A percentile compares a stretch with the other conserved stretches of the same genome.
These are phyloP conservation scores for Brassica carinata DNA, from an alignment of 345 rosid genomes.

Conservation along the genomic window DNA sequence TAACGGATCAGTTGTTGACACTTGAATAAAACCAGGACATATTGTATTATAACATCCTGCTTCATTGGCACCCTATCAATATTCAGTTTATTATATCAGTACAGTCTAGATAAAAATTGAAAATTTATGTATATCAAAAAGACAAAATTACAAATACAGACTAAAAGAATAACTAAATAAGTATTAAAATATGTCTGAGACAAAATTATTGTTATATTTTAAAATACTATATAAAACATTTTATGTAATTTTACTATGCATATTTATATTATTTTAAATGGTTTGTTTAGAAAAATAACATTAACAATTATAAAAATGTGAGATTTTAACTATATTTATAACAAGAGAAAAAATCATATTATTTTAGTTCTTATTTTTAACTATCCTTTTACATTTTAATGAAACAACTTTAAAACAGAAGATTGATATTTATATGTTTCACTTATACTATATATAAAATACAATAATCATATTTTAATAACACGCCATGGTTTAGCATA, in stretches of 20 bases:
- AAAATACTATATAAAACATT: too few species aligned
- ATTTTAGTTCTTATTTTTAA: not conserved
- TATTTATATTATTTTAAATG: not conserved
- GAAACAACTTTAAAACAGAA: not conserved
- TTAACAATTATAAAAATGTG: not conserved
- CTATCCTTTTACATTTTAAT: not conserved
- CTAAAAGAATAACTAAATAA: not conserved
- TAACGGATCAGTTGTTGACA: not conserved
- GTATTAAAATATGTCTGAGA: too few species aligned
- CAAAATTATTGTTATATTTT: too few species aligned
- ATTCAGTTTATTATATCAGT: not conserved
- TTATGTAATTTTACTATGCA: not conserved
- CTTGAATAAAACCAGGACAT: slow-evolving; percentile 29
- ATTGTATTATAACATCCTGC: slow-evolving; percentile 22
- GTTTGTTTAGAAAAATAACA: not conserved
- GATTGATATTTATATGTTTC: too few species aligned
- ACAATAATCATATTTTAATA: too few species aligned
- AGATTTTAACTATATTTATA: not conserved
- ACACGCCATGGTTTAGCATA: too few species aligned
- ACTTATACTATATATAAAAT: too few species aligned
- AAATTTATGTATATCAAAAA: not conserved
- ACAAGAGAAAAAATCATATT: not conserved
- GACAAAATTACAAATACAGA: not conserved
- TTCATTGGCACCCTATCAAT: slow-evolving; percentile 24
- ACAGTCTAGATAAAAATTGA: not conserved